phyloP scores from a whole-genome alignment of 257 asterid species.

The Ilex aquifolium region DNA sequence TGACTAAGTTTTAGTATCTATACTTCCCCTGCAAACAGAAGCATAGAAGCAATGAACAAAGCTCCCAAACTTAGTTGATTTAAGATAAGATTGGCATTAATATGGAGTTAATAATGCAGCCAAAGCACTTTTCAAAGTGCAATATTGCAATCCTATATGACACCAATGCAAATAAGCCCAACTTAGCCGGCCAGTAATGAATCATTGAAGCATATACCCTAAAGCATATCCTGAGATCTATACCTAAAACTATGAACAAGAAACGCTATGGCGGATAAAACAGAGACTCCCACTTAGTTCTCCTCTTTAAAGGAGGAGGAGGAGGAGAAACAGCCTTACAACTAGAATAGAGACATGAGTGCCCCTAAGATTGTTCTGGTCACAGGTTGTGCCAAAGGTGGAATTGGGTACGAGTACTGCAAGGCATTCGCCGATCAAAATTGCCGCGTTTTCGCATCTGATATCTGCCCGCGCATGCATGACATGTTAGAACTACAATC shows the following conservation, averaged over 20 bases:
- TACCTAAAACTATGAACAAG: constrained; percentile 1
- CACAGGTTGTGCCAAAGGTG: constrained; percentile 79
- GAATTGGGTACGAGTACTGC: constrained; percentile 82
- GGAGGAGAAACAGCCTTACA: background rate
- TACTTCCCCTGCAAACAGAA: too few species aligned
- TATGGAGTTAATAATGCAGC: too few species aligned
- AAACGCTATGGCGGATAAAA: constrained; percentile 16
- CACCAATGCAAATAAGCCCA: background rate
- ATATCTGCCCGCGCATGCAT: constrained; percentile 23
- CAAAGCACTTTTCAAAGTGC: too few species aligned
- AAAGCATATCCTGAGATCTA: constrained; percentile 10
- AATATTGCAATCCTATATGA: too few species aligned
- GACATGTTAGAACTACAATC: constrained; percentile 45
- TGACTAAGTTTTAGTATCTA: too few species aligned
- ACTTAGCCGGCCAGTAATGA: constrained; percentile 9
- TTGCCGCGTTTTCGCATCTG: constrained; percentile 59
- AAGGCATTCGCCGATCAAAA: constrained; percentile 61
- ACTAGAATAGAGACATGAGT: constrained; percentile 20
- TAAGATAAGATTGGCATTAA: too few species aligned
- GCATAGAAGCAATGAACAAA: too few species aligned
- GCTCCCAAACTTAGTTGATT: too few species aligned
- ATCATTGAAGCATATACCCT: background rate
- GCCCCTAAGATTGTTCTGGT: constrained; percentile 47
- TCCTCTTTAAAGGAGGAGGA: background rate
- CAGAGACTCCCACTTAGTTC: background rate